Base-by-base conservation (phyloP, 129 eudicot species). In the Gnaphalium uliginosum region DNA sequence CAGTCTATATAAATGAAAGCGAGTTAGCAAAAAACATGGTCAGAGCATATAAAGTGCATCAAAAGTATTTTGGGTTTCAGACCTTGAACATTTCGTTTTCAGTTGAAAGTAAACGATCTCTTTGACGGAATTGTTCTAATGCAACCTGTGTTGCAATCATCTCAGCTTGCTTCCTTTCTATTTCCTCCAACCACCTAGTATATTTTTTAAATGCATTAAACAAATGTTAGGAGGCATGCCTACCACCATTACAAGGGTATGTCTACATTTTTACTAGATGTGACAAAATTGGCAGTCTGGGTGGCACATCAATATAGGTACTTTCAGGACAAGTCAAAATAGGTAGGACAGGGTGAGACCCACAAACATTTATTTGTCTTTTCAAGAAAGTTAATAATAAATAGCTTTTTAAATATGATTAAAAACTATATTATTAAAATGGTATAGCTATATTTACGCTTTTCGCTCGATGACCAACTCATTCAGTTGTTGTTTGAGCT, bases 161-260 rank as follows among this genome's bases (percentile, higher is more conserved):
- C 86, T 95, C 99, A 22, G 90, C 83, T 58, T 91, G 99, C 82
- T 85, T 95, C 61, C 89, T 87, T 66, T 91, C 99, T 4, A 95
- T 95, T 83, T 95, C 99, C 79, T 89, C 97, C 24, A 95, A 77
- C 99, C 99, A 91, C 79, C 99, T 95, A 72, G 24, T 50, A 65
- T 17, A 63, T 27, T 26, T 26, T 22, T 7, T 26, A 26, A 73
- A 25, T 62, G 70, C 26, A 3, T 43, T 30, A 18, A 23, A 37
- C 43, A 13, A 13, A 17, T n/a, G n/a, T 37, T 19, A n/a, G 54
- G 17, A 32, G 63, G 41, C 37, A 35, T 37, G 43, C 13, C 13
- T 70, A 70, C 19, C 10, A 32, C 61, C 66, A 72, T 19, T 32
- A 25, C 29, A 72, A 14, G 25, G 53, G 15, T 18, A 30, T 57